Percentiles rank a stretch among this genome's conserved stretches.
phyloP scores from a whole-genome alignment of 352 stramenopile genomes.

The Phytopythium mirpurense region DNA sequence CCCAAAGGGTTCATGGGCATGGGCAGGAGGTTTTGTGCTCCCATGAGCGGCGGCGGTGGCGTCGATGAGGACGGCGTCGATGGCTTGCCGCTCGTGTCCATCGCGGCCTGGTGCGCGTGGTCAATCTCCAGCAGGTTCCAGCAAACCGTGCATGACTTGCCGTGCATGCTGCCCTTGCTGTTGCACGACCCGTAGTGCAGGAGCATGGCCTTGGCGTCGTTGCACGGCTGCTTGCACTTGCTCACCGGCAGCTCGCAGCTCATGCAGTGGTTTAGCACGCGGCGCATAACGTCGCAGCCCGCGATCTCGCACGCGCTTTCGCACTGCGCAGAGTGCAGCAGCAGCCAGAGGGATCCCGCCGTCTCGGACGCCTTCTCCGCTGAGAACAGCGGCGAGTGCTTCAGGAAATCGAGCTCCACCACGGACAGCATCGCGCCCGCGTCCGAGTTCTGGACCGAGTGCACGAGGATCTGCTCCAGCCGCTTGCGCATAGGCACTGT shows the following conservation, averaged over 20 bases:
- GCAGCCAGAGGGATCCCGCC: conserved; percentile 63
- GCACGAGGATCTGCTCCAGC: conserved; percentile 37
- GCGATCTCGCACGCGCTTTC: conserved; percentile 44
- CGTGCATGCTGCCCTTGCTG: conserved; percentile 34
- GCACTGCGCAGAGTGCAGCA: conserved; percentile 49
- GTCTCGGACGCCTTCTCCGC: conserved; percentile 46
- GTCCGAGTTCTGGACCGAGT: conserved; percentile 38
- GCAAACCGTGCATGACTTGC: conserved; percentile 44
- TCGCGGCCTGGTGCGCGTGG: conserved; percentile 48
- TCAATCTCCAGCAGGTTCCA: conserved; percentile 67
- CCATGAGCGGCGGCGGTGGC: conserved; percentile 5
- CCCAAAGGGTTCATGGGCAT: conserved; percentile 6
- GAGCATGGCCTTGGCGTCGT: conserved; percentile 75
- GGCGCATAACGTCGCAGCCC: conserved; percentile 65
- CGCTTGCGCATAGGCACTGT: conserved; percentile 32
- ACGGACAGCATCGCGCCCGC: conserved; percentile 38
- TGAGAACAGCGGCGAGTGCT: conserved; percentile 49
- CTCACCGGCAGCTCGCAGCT: conserved; percentile 53
- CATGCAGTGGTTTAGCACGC: conserved; percentile 59
- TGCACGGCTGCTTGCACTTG: conserved; percentile 61
- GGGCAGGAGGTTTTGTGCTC: conserved; percentile 7
- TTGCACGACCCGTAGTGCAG: conserved; percentile 62
- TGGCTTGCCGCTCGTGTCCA: conserved; percentile 10
- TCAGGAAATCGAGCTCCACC: conserved; percentile 44
- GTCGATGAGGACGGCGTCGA: background rate